phyloP scores from a whole-genome alignment of 129 eudicot species.

The Helianthus tuberosus region DNA sequence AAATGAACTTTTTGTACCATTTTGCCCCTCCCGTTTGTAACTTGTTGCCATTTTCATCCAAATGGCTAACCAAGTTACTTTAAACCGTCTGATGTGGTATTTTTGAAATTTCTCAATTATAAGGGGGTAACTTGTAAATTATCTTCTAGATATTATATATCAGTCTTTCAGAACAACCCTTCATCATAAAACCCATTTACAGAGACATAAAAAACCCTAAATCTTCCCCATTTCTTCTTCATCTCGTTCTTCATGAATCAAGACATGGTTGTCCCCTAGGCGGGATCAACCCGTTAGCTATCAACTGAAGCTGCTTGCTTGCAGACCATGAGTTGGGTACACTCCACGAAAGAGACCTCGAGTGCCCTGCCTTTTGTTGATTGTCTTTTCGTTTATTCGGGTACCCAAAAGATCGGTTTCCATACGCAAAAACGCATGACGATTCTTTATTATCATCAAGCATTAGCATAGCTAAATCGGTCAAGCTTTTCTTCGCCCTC shows the following conservation, averaged over 20 bases:
- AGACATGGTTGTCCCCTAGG: slow-evolving; percentile 42
- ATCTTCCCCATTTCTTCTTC: too few species aligned
- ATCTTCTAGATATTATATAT: too few species aligned
- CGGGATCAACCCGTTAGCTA: slow-evolving; percentile 59
- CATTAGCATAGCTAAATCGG: slow-evolving; percentile 73
- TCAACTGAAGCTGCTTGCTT: slow-evolving; percentile 77
- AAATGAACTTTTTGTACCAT: too few species aligned
- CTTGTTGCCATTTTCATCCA: too few species aligned
- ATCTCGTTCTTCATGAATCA: slow-evolving; percentile 22
- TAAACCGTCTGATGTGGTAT: too few species aligned
- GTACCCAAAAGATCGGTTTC: slow-evolving; percentile 74
- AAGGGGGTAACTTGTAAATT: too few species aligned
- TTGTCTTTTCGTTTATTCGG: slow-evolving; percentile 50
- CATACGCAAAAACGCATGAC: slow-evolving; percentile 47
- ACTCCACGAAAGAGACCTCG: slow-evolving; percentile 86
- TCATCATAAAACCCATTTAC: too few species aligned
- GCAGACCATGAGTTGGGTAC: slow-evolving; percentile 90
- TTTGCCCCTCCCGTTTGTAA: too few species aligned
- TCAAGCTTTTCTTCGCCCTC: slow-evolving; percentile 70
- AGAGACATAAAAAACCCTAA: too few species aligned
- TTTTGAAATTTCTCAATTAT: too few species aligned
- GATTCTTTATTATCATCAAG: slow-evolving; percentile 59
- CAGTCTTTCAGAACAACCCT: too few species aligned
- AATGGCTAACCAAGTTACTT: too few species aligned
- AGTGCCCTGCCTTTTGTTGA: slow-evolving; percentile 50